Evolutionary conservation across 208 protist species (phyloP).

Genomic region (Leishmania guyanensis): DNA sequence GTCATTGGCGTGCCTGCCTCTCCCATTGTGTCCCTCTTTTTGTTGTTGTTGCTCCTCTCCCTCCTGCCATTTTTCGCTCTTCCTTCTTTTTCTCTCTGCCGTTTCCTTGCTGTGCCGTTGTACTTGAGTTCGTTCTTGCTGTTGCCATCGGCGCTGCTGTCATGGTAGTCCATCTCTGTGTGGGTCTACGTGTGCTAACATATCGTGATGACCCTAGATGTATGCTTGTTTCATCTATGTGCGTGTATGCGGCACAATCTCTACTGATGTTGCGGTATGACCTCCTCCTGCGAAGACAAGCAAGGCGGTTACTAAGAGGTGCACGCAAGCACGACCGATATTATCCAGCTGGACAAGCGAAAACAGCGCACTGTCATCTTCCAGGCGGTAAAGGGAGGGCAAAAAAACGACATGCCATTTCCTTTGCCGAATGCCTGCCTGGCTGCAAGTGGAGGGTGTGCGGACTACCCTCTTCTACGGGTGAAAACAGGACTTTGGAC

Average conservation of each 20-base stretch:
- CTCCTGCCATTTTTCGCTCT: background rate
- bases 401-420: background rate
- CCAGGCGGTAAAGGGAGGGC: background rate
- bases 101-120: background rate
- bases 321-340: background rate
- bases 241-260: background rate
- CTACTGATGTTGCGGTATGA: background rate
- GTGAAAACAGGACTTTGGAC: background rate
- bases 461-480: background rate
- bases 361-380: background rate
- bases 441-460: too few species aligned
- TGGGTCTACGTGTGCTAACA: background rate
- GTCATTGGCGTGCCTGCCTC: background rate
- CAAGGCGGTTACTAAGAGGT: background rate
- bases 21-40: background rate
- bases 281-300: background rate
- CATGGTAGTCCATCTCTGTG: background rate
- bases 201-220: background rate
- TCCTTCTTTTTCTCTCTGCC: background rate
- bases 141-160: background rate
- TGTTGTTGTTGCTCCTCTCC: background rate
- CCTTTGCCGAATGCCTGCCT: background rate
- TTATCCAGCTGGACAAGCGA: background rate
- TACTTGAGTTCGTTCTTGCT: background rate
- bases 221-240: background rate